Conservation (phyloP, 345 rosid species). For the Euphorbia pulcherrima region DNA sequence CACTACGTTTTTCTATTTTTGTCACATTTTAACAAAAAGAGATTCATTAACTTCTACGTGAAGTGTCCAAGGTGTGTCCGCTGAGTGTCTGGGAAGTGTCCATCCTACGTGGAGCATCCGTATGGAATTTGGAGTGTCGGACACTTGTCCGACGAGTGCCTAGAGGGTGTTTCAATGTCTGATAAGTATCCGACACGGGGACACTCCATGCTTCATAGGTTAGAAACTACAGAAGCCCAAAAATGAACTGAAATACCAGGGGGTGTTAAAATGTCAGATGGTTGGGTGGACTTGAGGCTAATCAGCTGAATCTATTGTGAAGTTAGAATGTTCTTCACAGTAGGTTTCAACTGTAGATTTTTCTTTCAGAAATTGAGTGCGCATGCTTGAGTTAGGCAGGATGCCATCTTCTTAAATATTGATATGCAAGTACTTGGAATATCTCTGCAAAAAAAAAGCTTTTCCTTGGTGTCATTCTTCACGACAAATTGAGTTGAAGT, state of each 20-base stretch:
- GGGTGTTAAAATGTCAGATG: not conserved
- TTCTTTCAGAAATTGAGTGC: not conserved
- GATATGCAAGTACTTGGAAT: not conserved
- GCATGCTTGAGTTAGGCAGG: not conserved
- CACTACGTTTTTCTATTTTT: too few species aligned
- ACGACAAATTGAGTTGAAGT: slow-evolving; percentile 19
- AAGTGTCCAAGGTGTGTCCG: too few species aligned
- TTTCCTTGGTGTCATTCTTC: not conserved
- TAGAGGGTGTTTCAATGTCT: too few species aligned
- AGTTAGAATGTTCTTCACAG: too few species aligned
- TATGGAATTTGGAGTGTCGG: too few species aligned
- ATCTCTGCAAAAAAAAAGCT: not conserved
- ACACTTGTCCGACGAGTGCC: too few species aligned
- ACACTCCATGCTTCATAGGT: not conserved
- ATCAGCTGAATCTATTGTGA: not conserved
- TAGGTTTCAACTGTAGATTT: not conserved
- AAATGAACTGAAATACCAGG: not conserved
- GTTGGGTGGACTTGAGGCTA: not conserved
- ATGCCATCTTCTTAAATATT: not conserved
- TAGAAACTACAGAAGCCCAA: not conserved
- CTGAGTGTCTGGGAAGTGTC: too few species aligned
- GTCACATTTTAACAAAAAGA: too few species aligned
- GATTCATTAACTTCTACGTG: too few species aligned
- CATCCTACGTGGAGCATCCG: too few species aligned
- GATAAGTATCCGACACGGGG: too few species aligned